Evolutionary conservation across 108 stramenopile species (phyloP), one percentile per base, ranked within the genome.

Genomic region (Skeletonema tropicum): DNA sequence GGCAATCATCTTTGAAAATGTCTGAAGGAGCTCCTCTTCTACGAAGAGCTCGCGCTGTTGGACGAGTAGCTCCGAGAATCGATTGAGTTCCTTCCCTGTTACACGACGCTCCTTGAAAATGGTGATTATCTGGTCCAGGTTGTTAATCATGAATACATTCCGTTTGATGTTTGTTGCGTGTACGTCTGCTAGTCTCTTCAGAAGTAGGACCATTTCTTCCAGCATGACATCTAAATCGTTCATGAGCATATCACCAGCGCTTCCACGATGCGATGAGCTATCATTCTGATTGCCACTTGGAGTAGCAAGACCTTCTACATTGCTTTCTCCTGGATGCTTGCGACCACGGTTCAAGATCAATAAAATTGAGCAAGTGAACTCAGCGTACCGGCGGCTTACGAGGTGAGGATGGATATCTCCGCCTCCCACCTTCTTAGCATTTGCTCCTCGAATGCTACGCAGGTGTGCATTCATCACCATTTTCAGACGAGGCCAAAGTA

Each of bases 401-500:
- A 97, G 97, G 80, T 99, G 98, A 9, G 98, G 93, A 75, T 96
- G 93, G 41, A 98, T 79, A 32, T 97, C 94, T 30, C 97, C 90
- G n/a, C 82, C 85, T 14, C 98, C 99, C 39, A 99, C 73, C 71
- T 89, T 90, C 12, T 71, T 70, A n/a, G 92, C 76, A 57, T 93
- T 94, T 10, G 96, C 95, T 14, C 78, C 73, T 8, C 92, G 86
- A 64, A 99, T 84, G 69, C 93, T 92, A 58, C 96, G 85, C 21
- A 96, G 70, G 68, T 99, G 96, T 8, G 89, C 83, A 80, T 98
- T 98, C 77, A 98, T 97, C 8, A 98, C 89, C 55, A 85, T 88
- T 73, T 97, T 97, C 70, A 99, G 88, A 31, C 98, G 88, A 3
- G 99, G 99, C 99, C 98, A 98, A 2, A 99, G 76, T 32, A 98